Evolutionary conservation across 163 green algal species (phyloP).

Genomic region (Prototheca wickerhamii): DNA sequence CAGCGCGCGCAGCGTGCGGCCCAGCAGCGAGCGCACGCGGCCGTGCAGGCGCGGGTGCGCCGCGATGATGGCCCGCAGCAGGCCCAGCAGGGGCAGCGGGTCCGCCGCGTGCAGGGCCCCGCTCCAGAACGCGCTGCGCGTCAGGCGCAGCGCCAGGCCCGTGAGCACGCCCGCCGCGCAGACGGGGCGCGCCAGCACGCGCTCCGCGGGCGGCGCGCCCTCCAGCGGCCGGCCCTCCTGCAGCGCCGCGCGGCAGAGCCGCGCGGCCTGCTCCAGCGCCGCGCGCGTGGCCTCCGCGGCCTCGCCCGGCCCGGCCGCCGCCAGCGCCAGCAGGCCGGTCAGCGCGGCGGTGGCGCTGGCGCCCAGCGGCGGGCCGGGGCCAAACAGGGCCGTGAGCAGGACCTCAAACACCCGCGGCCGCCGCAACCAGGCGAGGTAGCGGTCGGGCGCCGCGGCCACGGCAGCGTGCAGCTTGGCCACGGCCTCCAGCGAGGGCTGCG

Average conservation of each 20-base stretch:
- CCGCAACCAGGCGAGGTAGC: conserved; percentile 25
- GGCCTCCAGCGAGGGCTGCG: too few species aligned
- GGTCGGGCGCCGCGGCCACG: not conserved
- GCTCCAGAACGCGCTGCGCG: conserved; percentile 28
- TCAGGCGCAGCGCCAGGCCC: conserved; percentile 17
- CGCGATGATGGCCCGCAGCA: conserved; percentile 28
- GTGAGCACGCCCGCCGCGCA: conserved; percentile 33
- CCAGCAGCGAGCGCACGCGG: conserved; percentile 26
- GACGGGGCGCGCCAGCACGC: conserved; percentile 9
- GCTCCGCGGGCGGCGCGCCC: conserved; percentile 11
- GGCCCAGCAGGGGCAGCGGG: conserved; percentile 25
- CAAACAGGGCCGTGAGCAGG: conserved; percentile 38
- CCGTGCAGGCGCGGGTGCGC: conserved; percentile 28
- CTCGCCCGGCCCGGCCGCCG: conserved; percentile 27
- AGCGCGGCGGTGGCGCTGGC: conserved; percentile 12
- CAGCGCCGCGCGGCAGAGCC: conserved; percentile 19
- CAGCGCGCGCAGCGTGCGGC: conserved; percentile 24
- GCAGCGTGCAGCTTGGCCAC: too few species aligned
- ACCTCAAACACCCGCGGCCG: conserved; percentile 38
- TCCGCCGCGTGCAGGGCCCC: conserved; percentile 20
- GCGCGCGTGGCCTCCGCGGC: conserved; percentile 4
- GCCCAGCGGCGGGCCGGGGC: conserved; percentile 18
- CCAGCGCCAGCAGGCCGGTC: conserved; percentile 32
- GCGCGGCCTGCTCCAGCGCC: conserved; percentile 15
- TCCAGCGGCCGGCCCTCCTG: conserved; percentile 8